Evolutionary conservation across 2,329 filamentous ascomycete species (phyloP).

Genomic region (Fusarium sp.): DNA sequence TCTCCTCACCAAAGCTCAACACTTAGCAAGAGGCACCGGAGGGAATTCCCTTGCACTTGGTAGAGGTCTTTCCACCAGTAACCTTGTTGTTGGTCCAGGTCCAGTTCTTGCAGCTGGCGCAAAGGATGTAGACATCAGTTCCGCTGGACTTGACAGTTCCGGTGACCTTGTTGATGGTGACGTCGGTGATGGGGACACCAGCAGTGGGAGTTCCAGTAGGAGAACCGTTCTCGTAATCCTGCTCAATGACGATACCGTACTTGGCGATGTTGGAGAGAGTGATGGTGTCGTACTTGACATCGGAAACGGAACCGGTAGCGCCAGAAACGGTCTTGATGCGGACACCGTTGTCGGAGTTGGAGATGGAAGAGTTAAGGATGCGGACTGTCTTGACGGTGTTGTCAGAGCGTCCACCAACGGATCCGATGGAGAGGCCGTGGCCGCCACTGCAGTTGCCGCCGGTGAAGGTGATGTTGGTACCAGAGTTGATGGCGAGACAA

Average conservation of each 20-base stretch:
- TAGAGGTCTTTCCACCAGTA: slow-evolving; percentile 59
- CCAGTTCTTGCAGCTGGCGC: slow-evolving; percentile 62
- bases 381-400: slow-evolving; percentile 63
- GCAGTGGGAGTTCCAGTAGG: slow-evolving; percentile 56
- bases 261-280: slow-evolving; percentile 54
- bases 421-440: slow-evolving; percentile 56
- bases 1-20: fast-evolving
- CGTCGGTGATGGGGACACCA: slow-evolving; percentile 63
- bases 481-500: slow-evolving; percentile 67
- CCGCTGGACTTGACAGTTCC: slow-evolving; percentile 53
- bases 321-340: slow-evolving; percentile 61
- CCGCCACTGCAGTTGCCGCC: slow-evolving; percentile 56
- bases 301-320: slow-evolving; percentile 56
- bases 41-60: slow-evolving; percentile 43
- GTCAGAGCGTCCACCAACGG: slow-evolving; percentile 58
- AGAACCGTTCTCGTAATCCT: slow-evolving; percentile 60
- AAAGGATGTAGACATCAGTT: slow-evolving; percentile 63
- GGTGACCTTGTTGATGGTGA: slow-evolving; percentile 55
- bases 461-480: slow-evolving; percentile 58
- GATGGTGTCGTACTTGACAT: slow-evolving; percentile 56
- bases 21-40: slow-evolving; percentile 38
- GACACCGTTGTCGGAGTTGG: slow-evolving; percentile 63
- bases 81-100: slow-evolving; percentile 60
- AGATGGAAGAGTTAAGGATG: slow-evolving; percentile 60
- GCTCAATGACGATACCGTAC: slow-evolving; percentile 52